Conservation (phyloP, 129 eudicot genomes). For the Flaveria linearis region DNA sequence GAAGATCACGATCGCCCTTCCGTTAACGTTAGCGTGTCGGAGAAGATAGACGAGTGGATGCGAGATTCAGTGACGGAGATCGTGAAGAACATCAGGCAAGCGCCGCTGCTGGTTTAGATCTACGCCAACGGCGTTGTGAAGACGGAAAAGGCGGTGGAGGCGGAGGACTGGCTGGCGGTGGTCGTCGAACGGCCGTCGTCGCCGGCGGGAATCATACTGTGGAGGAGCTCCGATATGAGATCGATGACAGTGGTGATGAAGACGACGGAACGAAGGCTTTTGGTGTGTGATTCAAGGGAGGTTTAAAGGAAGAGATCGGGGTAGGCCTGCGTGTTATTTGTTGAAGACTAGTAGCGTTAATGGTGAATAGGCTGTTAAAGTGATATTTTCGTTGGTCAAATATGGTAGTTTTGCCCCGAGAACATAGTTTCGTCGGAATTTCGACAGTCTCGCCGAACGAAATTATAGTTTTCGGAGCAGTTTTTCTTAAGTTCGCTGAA, state of each 20-base stretch:
- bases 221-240: conserved; percentile 49
- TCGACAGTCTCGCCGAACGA: too few relatives aligned
- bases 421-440: too few relatives aligned
- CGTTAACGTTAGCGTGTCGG: conserved; percentile 24
- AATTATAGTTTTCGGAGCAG: too few relatives aligned
- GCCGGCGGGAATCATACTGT: conserved; percentile 70
- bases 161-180: conserved; percentile 50
- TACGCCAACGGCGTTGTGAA: conserved; percentile 45
- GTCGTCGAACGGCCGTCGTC: conserved; percentile 34
- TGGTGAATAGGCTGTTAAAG: conserved; percentile 49
- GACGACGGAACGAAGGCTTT: conserved; percentile 50
- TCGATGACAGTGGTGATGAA: not conserved
- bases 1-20: conserved; percentile 20
- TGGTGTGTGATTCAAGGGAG: conserved; percentile 66
- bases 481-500: too few relatives aligned
- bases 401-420: too few relatives aligned
- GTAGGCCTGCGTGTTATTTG: conserved; percentile 65
- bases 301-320: conserved; percentile 44
- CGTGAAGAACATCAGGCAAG: conserved; percentile 50
- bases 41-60: conserved; percentile 57
- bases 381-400: too few relatives aligned
- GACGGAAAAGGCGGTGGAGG: conserved; percentile 46
- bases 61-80: conserved; percentile 49
- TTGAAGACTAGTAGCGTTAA: conserved; percentile 63
- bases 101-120: conserved; percentile 53